Evolutionary conservation across 1,284 basidiomycete species (phyloP).

Genomic region (Sphagnurus paluster): DNA sequence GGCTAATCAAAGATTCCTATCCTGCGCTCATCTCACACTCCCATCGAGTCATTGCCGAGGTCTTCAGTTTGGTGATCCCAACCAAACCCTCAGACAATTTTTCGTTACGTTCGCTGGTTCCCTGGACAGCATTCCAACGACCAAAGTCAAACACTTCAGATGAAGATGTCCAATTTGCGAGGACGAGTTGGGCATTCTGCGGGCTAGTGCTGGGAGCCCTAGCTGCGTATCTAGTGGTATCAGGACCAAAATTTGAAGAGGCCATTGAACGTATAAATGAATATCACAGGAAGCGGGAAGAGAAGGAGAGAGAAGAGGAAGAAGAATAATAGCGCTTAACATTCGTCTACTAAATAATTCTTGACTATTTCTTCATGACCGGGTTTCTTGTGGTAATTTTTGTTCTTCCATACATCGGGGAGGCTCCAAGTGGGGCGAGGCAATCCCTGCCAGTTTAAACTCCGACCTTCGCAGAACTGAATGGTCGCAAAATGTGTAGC

Average conservation of each 20-base stretch:
- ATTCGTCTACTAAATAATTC: too few relatives aligned
- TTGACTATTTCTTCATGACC: too few relatives aligned
- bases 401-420: too few relatives aligned
- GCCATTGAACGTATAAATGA: too few relatives aligned
- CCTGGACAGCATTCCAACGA: slow-evolving; percentile 17
- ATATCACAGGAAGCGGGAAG: too few relatives aligned
- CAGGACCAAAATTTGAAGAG: too few relatives aligned
- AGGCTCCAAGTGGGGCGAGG: too few relatives aligned
- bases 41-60: slow-evolving; percentile 40
- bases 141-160: slow-evolving; percentile 19
- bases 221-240: slow-evolving; percentile 32
- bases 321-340: slow-evolving; percentile 4
- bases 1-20: slow-evolving; percentile 54
- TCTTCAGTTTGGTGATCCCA: slow-evolving; percentile 21
- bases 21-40: slow-evolving; percentile 58
- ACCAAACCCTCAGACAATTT: slow-evolving; percentile 11
- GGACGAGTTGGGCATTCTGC: slow-evolving; percentile 38
- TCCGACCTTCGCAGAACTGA: too few relatives aligned
- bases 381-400: too few relatives aligned
- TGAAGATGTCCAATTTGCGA: slow-evolving; percentile 34
- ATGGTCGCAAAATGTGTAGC: too few relatives aligned
- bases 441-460: too few relatives aligned
- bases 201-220: slow-evolving; percentile 37
- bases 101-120: slow-evolving; percentile 29
- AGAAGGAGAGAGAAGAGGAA: slow-evolving; percentile 5